Percentiles rank a stretch among this genome's conserved stretches.
Evolutionary conservation across 345 rosid species (phyloP).

Genomic region (Dimocarpus longan): DNA sequence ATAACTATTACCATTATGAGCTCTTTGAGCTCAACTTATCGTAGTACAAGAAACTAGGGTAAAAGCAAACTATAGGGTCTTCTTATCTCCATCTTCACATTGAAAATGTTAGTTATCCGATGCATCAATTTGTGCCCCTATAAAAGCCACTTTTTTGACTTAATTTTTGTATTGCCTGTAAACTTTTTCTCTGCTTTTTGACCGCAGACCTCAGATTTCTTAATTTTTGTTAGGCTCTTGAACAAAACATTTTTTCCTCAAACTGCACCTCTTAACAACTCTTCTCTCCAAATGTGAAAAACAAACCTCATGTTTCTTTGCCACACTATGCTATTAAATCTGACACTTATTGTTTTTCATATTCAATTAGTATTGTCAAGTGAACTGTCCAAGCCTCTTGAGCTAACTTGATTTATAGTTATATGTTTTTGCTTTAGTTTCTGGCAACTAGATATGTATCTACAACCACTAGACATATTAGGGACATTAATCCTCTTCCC

Average conservation of each 20-base stretch:
- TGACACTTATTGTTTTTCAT: background rate
- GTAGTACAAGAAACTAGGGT: background rate
- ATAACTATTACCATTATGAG: background rate
- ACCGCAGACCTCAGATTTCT: too few species aligned
- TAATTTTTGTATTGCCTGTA: too few species aligned
- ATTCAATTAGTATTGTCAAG: background rate
- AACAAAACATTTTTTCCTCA: too few species aligned
- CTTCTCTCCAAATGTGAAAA: too few species aligned
- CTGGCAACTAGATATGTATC: background rate
- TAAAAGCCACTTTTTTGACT: too few species aligned
- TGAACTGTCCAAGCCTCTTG: conserved; percentile 1
- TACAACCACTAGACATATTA: background rate
- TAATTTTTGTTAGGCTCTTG: too few species aligned
- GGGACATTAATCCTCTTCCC: background rate
- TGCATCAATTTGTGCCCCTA: too few species aligned
- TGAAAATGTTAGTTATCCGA: background rate
- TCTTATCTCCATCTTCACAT: background rate
- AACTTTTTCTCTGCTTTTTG: too few species aligned
- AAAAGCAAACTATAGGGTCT: background rate
- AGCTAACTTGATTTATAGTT: background rate
- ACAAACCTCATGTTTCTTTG: too few species aligned
- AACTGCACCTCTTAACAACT: too few species aligned
- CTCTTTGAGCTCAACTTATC: background rate
- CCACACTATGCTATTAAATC: background rate
- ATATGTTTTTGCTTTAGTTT: background rate